Base-by-base conservation (phyloP, 2,329 filamentous ascomycete species). In the Lecanosticta acicola region DNA sequence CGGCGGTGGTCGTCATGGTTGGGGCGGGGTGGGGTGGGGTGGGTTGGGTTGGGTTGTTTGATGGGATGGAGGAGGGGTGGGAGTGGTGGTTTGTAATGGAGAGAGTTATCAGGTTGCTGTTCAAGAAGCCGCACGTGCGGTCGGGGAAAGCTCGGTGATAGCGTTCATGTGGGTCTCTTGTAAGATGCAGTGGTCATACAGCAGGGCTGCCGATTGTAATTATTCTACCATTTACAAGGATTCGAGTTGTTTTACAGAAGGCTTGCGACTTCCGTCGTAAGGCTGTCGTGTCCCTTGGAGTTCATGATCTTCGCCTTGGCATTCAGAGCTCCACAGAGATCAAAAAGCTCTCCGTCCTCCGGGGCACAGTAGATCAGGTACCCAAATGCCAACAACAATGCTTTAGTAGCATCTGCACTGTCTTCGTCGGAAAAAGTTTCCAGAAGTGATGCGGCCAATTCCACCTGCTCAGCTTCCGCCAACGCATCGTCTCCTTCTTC, bases 281-380 rank as follows among this genome's bases (percentile, higher is more conserved):
- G 43, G 47, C 56, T 58, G 52, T 48, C 64, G 2, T 69, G 59
- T 26, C 65, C 49, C 48, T 69, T 59, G 4, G 63, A 53, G 26
- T 40, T 42, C 29, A 73, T 47, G 1, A 94, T 72, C 0, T 78
- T 81, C 2, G 78, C 78, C 24, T 76, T 72, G 0, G 88, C 86
- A 62, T 90, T 88, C 74, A 96, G 78, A 0, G 81, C 83, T 45
- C 79, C 78, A 54, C 89, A 76, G n/a, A 95, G 68, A 63, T 94
- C 88, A 9, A 82, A 73, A n/a, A 96, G 64, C 55, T 90, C 85
- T 0, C 89, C 85, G 21, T 84, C 79, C 29, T 80, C 60, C 3
- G 81, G 78, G 2, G 80, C 77, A 50, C 79, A 80, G 61, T 90
- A 95, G 0, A 84, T 75, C 19, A 96, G 63, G 55, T 88, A 79